Evolutionary conservation across 2,329 filamentous ascomycete genomes (phyloP), one percentile per base, ranked within the genome.

Genomic region (Talaromyces rugulosus): DNA sequence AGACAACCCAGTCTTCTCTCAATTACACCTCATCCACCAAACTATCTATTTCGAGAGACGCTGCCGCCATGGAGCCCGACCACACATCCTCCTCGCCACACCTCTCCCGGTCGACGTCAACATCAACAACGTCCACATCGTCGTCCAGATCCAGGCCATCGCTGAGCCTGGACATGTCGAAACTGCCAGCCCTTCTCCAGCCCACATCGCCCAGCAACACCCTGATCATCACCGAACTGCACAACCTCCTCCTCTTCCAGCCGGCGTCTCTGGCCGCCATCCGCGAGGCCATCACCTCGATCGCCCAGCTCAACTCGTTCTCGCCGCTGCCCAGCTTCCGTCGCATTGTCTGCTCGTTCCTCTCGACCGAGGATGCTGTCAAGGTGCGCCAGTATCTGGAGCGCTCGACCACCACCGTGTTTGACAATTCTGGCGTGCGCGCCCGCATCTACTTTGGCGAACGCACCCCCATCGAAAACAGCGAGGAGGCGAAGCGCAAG

Each of bases 381-480:
- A 66, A 67, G 52, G 72, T 80, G 59, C 78, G 79, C 60, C 74
- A 80, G 60, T 66, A 74, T 30, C 74, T 82, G 12, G 78, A 81
- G 56, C 67, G 71, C 36, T 23, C 27, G 4, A 53, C 61, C 9
- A 54, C 31, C 16, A 56, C 61, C 7, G 34, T 62, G 1, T 59
- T 62, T 30, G 56, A 56, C n/a, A 51, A 56, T 23, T 55, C 51
- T 52, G 56, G 60, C 6, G 68, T 74, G n/a, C 71, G 75, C 23
- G 69, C 77, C 4, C 75, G 75, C 50, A 76, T 81, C 69, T 82
- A 85, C 75, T 85, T 86, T 66, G 83, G 84, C 67, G 74, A 78
- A 63, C 74, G 74, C 9, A 84, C 84, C 33, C 79, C 82, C 9
- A 74, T 83, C 62, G 64, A 74, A 7, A 67, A 68, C 63, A 72